Conservation (phyloP, 305 asterid species). For the Striga hermonthica region DNA sequence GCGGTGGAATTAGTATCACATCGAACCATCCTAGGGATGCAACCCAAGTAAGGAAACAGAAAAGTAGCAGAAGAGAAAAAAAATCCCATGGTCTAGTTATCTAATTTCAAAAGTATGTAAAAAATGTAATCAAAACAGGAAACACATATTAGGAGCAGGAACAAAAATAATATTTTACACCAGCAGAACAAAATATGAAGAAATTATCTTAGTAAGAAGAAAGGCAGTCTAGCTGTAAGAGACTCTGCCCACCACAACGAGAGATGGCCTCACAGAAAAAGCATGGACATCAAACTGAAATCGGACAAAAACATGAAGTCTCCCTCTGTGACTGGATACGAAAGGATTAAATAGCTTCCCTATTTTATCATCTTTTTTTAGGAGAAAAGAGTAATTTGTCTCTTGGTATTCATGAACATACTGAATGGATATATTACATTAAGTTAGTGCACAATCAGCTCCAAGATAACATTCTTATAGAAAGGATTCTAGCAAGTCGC, state of each 20-base stretch:
- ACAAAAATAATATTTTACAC: not conserved
- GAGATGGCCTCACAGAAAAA: constrained; percentile 2
- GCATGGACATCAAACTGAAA: not conserved
- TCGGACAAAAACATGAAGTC: not conserved
- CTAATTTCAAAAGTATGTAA: constrained; percentile 17
- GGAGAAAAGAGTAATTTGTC: not conserved
- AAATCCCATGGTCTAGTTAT: constrained; percentile 24
- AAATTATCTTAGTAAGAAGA: not conserved
- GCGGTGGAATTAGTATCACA: constrained; percentile 73
- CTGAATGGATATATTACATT: not conserved
- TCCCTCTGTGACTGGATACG: not conserved
- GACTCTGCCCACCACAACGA: constrained; percentile 16
- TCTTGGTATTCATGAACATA: not conserved
- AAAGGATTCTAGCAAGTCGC: not conserved
- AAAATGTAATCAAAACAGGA: constrained; percentile 8
- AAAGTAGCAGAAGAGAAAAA: constrained; percentile 19
- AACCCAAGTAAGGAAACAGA: constrained; percentile 24
- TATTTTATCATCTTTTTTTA: too few relatives aligned
- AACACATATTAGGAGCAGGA: not conserved
- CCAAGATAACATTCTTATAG: not conserved
- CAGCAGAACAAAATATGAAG: not conserved
- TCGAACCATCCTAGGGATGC: constrained; percentile 86
- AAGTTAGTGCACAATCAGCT: not conserved
- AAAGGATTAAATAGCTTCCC: not conserved
- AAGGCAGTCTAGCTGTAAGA: constrained; percentile 21